Conservation (phyloP, 192 early-diverging fungal species). For the Coemansia sp. region DNA sequence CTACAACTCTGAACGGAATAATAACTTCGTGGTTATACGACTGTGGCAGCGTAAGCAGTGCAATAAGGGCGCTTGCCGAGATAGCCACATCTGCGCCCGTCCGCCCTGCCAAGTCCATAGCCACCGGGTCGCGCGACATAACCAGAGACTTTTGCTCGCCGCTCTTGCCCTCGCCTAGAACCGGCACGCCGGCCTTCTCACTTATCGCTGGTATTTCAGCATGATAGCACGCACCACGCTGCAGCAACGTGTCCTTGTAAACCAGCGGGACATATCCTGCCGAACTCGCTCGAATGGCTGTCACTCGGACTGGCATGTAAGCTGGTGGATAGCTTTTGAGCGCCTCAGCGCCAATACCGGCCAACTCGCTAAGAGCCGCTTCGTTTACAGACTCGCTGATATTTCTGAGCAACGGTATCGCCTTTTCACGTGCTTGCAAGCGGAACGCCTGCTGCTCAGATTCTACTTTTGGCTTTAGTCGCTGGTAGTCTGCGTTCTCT, state of each 20-base stretch:
- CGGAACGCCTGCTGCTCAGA: constrained; percentile 45
- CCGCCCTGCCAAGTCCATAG: constrained; percentile 18
- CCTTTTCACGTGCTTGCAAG: constrained; percentile 24
- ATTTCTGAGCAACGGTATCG: constrained; percentile 11
- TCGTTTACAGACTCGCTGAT: constrained; percentile 5
- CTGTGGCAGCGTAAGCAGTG: constrained; percentile 43
- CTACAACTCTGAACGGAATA: constrained; percentile 29
- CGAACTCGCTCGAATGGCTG: constrained; percentile 33
- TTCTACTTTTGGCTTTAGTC: constrained; percentile 31
- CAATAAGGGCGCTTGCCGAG: constrained; percentile 30
- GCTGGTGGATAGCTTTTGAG: constrained; percentile 18
- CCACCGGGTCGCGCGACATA: constrained; percentile 30
- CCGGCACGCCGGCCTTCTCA: background rate
- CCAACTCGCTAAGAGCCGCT: background rate
- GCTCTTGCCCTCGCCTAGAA: background rate
- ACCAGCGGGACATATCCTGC: constrained; percentile 33
- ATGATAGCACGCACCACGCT: constrained; percentile 35
- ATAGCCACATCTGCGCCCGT: constrained; percentile 38
- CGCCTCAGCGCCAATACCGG: constrained; percentile 5
- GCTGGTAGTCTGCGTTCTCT: constrained; percentile 27
- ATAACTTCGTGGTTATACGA: constrained; percentile 32
- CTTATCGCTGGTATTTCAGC: background rate
- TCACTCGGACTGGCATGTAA: constrained; percentile 26
- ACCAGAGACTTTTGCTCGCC: background rate
- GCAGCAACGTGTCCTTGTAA: constrained; percentile 38